Conservation (phyloP, 2,329 filamentous ascomycete genomes). For the Pseudovirgaria hyperparasitica region DNA sequence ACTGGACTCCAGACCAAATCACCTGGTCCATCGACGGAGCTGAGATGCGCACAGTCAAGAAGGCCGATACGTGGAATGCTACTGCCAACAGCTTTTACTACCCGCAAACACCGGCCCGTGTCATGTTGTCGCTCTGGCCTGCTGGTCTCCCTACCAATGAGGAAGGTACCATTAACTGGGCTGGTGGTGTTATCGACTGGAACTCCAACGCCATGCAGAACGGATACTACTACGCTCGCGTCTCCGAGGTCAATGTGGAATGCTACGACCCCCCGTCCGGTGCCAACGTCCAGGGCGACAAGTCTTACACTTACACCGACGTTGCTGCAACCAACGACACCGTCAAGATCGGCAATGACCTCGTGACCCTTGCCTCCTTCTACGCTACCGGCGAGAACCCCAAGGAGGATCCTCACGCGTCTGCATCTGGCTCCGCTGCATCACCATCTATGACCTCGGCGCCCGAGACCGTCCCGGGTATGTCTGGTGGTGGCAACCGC, state of each 20-base stretch:
- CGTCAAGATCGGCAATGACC: conserved; percentile 60
- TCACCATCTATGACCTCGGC: conserved; percentile 14
- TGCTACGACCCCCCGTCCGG: conserved; percentile 78
- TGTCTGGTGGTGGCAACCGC: conserved; percentile 35
- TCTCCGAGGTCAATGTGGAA: conserved; percentile 65
- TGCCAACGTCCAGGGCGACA: conserved; percentile 44
- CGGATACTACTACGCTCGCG: conserved; percentile 79
- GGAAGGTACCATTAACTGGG: conserved; percentile 79
- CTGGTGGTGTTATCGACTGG: conserved; percentile 86
- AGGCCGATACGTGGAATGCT: conserved; percentile 72
- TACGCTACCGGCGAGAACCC: conserved; percentile 68
- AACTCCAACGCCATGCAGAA: conserved; percentile 66
- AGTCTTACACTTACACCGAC: conserved; percentile 65
- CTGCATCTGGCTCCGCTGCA: conserved; percentile 13
- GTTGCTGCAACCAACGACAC: conserved; percentile 58
- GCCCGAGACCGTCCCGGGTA: conserved; percentile 41
- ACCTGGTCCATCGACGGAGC: conserved; percentile 80
- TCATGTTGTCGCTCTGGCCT: conserved; percentile 94
- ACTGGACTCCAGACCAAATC: conserved; percentile 79
- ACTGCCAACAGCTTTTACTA: conserved; percentile 72
- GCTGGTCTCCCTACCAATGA: conserved; percentile 70
- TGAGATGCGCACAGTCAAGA: conserved; percentile 59
- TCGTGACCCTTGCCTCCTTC: conserved; percentile 66
- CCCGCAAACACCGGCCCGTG: conserved; percentile 80
- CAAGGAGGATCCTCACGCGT: conserved; percentile 30